Base-by-base conservation (phyloP, 768 basidiomycete species). In the Mycena maculata region DNA sequence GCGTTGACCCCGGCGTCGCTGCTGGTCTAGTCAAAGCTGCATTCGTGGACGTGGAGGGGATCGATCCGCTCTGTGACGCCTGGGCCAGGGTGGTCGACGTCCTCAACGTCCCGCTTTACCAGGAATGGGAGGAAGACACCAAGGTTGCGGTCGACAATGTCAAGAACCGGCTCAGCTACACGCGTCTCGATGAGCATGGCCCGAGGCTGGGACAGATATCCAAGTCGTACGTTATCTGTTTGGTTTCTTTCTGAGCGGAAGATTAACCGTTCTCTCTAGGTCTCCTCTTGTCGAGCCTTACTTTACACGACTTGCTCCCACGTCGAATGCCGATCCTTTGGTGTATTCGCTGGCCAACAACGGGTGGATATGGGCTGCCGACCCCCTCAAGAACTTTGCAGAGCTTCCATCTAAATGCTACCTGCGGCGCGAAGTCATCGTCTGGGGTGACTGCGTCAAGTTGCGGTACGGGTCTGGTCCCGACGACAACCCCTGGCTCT, bases 401-500 rank as follows among this genome's bases (percentile, higher is more conserved):
- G 86, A 93, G 16, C 87, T 88, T 28, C 92, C 92, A 0, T 99
- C 97, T 25, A 98, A 96, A 77, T 93, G 95, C 0, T 99, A 99
- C 79, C 85, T 98, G 48, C 91, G 95, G 25, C 92, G 98, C 53
- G 94, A 98, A 77, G 95, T 99, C 60, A 98, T 99, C 72, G 95
- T 91, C 27, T 99, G 98, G 98, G 90, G 91, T 47, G 98, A 99
- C 78, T 99, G 98, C 75, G 98, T 99, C 75, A 99, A 99, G 76
- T 86, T 99, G 47, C 94, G 98, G 36, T 99, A 98, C 74, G 98
- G 98, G 3, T 83, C 86, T 18, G 85, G 85, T 9, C 92, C 92
- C 2, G 81, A 86, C 1, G 90, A 91, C 69, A 98, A 96, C 77
- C 95, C 95, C 0, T 98, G 94, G 94, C 82, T 99, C 45, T 99